These are phyloP conservation scores for Trichoderma cornu-damae DNA, from an alignment of 2,329 filamentous ascomycete species.

Conservation along the genomic window DNA sequence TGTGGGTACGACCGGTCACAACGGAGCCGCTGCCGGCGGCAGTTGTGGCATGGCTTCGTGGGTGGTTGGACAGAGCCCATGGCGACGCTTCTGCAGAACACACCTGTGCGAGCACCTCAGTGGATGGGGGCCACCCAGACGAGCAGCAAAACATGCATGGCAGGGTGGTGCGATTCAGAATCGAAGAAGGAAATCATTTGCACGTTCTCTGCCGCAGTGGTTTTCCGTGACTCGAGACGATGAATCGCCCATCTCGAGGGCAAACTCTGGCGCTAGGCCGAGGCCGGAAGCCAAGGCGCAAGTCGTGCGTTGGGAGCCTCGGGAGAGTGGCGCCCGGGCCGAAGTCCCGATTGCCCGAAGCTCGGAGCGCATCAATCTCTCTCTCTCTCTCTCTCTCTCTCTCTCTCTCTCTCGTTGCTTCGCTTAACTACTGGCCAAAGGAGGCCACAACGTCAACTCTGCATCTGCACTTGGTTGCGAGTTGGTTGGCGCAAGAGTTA, in stretches of 20 bases:
- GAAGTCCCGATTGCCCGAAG: constrained; percentile 9
- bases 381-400: too few relatives aligned
- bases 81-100: constrained; percentile 12
- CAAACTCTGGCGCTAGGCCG: constrained; percentile 27
- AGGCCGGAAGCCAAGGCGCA: constrained; percentile 32
- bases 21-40: constrained; percentile 47
- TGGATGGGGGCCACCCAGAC: constrained; percentile 9
- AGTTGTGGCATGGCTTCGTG: constrained; percentile 47
- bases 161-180: background rate
- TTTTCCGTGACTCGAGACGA: background rate
- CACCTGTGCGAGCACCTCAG: background rate
- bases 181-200: background rate
- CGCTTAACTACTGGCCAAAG: background rate
- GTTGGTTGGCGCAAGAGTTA: background rate
- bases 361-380: background rate
- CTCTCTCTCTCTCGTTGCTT: too few relatives aligned
- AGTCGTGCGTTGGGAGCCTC: constrained; percentile 1
- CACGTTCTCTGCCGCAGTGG: background rate
- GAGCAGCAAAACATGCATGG: constrained; percentile 8
- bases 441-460: background rate
- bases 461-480: background rate
- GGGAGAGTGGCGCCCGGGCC: background rate
- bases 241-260: background rate
- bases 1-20: constrained; percentile 49
- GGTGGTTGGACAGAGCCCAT: constrained; percentile 27